Base-by-base conservation (phyloP, 192 early-diverging fungal genomes). In the Chytriomyces confervae region DNA sequence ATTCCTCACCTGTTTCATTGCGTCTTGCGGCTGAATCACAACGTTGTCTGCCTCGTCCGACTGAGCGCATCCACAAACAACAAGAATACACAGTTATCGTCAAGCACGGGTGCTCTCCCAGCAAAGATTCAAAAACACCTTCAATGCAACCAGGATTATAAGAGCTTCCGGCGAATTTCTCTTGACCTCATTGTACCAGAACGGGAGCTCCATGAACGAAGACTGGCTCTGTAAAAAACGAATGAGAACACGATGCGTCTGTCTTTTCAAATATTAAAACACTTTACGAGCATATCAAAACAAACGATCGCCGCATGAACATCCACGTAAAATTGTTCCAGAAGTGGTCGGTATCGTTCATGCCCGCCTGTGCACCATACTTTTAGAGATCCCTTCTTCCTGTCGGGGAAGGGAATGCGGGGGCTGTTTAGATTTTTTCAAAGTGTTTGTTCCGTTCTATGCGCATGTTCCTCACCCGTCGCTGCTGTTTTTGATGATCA, bases 111-210 rank as follows among this genome's bases (percentile, higher is more conserved):
- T 47, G 68, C n/a, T 69, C 43, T 18, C n/a, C 1, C 5, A n/a
- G 5, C 20, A 57, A 20, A 16, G 13, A 50, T 3, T 5, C 16
- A 45, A 7, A 45, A 67, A 13, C 44, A 84, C 83, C 81, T 89
- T 89, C 9, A 80, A 82, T 4, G 86, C 87, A 45, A 89, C 84
- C 24, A 89, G 69, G 45, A 85, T 47, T 2, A 86, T 64, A 2
- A 72, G 16, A 0, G 87, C 86, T 46, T 86, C 85, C n/a, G 87
- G 87, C 3, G 78, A 50, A 67, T 75, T 83, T 76, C 86, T 24
- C 69, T 84, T 89, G 67, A 84, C 72, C 72, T 89, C 88, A 69
- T 89, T 89, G 66, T 86, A 89, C 88, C 88, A 89, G 61, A 83
- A 89, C 24, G 82, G 75, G 29, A 86, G 67, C 76, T 89, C 88